Percentiles rank a stretch among this genome's conserved stretches.
These are phyloP conservation scores for Cladophialophora psammophila DNA, from an alignment of 2,329 filamentous ascomycete species.

Conservation along the genomic window DNA sequence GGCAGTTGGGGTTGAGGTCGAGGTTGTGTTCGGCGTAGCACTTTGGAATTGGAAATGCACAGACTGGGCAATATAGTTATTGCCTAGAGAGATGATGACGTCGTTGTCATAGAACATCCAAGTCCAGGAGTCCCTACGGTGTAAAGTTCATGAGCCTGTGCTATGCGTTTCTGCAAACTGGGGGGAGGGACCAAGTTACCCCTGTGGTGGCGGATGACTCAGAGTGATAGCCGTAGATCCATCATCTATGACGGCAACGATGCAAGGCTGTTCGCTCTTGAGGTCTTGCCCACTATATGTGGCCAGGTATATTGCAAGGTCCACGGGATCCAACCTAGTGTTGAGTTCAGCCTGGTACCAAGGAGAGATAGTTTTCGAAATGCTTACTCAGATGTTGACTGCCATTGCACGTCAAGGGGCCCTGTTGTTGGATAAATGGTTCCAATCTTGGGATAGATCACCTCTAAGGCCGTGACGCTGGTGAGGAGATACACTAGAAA, in stretches of 20 bases:
- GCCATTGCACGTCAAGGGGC: slow-evolving; percentile 4
- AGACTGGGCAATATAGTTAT: not conserved
- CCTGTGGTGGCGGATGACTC: slow-evolving; percentile 1
- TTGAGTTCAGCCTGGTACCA: not conserved
- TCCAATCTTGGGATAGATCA: not conserved
- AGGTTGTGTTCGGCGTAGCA: not conserved
- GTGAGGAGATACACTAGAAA: not conserved
- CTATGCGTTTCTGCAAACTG: not conserved
- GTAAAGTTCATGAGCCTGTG: not conserved
- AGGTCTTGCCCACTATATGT: not conserved
- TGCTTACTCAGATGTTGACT: not conserved
- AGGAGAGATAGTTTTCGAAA: not conserved
- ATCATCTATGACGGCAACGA: not conserved
- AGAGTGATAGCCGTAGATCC: not conserved
- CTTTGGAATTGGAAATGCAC: slow-evolving; percentile 5
- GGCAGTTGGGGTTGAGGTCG: not conserved
- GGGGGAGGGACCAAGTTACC: not conserved
- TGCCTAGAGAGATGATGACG: not conserved
- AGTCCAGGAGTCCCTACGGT: not conserved
- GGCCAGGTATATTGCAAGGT: not conserved
- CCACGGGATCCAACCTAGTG: not conserved
- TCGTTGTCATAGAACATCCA: not conserved
- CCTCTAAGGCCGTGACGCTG: not conserved
- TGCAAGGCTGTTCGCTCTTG: slow-evolving; percentile 1
- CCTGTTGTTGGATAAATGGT: not conserved